These are phyloP conservation scores for Trypanosoma mega DNA, from an alignment of 208 protist species.

Conservation along the genomic window DNA sequence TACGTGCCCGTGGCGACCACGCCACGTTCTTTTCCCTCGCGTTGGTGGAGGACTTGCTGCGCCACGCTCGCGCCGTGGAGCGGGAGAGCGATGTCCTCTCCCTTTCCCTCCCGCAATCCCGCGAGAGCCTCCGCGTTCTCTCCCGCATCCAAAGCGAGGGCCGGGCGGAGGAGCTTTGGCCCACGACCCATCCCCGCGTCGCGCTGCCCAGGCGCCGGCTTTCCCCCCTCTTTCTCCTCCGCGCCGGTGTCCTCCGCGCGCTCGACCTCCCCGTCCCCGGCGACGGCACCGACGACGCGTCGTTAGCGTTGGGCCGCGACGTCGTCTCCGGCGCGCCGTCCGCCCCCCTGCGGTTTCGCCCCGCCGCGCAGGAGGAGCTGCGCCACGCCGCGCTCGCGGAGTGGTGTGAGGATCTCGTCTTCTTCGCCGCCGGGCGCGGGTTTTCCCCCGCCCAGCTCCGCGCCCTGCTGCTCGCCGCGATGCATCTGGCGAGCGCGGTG, in stretches of 20 bases:
- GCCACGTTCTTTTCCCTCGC: constrained; percentile 71
- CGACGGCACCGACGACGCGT: neutral
- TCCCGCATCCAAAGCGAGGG: constrained; percentile 29
- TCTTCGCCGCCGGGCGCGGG: constrained; percentile 35
- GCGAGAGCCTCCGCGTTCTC: constrained; percentile 20
- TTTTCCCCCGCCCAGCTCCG: constrained; percentile 63
- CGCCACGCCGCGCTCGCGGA: constrained; percentile 50
- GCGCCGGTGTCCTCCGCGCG: constrained; percentile 35
- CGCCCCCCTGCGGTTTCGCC: constrained; percentile 26
- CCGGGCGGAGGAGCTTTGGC: constrained; percentile 35
- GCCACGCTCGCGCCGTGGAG: constrained; percentile 15
- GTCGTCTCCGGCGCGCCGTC: neutral
- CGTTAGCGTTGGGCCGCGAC: constrained; percentile 10
- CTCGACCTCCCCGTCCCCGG: constrained; percentile 33
- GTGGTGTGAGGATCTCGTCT: constrained; percentile 73
- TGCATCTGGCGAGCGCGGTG: constrained; percentile 49
- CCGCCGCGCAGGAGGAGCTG: constrained; percentile 37
- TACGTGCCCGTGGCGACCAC: constrained; percentile 37
- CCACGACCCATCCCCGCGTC: neutral
- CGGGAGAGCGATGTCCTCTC: neutral
- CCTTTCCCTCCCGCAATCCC: constrained; percentile 3
- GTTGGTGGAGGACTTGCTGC: constrained; percentile 61
- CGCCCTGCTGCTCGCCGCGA: constrained; percentile 58
- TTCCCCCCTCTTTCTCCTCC: constrained; percentile 26
- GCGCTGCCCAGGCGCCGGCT: neutral